Base-by-base conservation (phyloP, 177 flowering plant species). In the Vitis hybrid region DNA sequence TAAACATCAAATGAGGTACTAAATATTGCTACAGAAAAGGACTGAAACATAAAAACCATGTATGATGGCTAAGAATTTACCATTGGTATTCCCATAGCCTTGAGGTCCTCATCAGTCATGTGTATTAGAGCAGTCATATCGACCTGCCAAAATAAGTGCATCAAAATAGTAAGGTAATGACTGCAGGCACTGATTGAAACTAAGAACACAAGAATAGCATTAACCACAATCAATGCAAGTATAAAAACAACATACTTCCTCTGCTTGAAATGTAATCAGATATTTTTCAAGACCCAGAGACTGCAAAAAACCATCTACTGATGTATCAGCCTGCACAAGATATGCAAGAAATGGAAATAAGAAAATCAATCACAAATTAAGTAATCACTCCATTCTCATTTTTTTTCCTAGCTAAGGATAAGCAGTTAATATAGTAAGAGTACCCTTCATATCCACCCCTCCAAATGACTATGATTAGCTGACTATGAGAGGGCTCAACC, bases 81-180 rank as follows among this genome's bases (percentile, higher is more conserved):
- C 98, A 94, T 94, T 64, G 98, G 97, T 71, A 94, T 84, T 62
- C 97, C 94, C 55, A 94, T 27, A 68, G 97, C 93, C 79, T 90
- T 93, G 57, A 93, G 93, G 69, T 94, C 98, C 51, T 87, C 96
- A 76, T 94, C 97, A 35, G 71, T 84, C 97, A 94, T 91, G 82
- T 94, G 97, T 48, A 83, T 35, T 64, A 92, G 88, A 56, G 98
- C 90, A 14, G 93, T 81, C 97, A 92, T 92, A 77, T 90, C 97
- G 73, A 90, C 81, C 97, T 91, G 77, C 69, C 74, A 3, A 73
- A 66, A 56, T 9, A 48, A 21, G 73, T 60, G 61, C 27, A 24
- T 66, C 5, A 66, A 48, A 54, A 12, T 52, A 46, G 54, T 50
- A 56, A 27, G 51, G 1, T 18, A 72, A 32, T 35, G 7, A 35